Evolutionary conservation across 1,139 yeast genomes (phyloP).

Genomic region (Torulaspora pretoriensis): DNA sequence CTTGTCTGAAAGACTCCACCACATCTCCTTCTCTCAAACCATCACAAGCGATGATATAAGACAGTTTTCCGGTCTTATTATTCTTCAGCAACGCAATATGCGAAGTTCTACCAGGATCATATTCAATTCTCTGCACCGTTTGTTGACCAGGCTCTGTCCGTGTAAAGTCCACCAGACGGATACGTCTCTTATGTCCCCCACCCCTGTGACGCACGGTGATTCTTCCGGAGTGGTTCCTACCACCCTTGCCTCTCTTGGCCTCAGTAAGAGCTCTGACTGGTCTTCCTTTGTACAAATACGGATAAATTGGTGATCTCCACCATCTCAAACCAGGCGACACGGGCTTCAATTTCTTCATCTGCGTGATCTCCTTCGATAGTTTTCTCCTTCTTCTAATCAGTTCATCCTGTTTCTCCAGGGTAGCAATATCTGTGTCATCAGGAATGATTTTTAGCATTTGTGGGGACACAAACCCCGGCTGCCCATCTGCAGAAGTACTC

Average conservation of each 20-base stretch:
- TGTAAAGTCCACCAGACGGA: constrained; percentile 73
- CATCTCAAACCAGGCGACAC: constrained; percentile 86
- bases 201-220: constrained; percentile 94
- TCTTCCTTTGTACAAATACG: constrained; percentile 79
- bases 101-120: constrained; percentile 92
- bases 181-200: constrained; percentile 91
- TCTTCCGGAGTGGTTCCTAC: constrained; percentile 85
- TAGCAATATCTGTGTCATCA: constrained; percentile 50
- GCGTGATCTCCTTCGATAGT: constrained; percentile 64
- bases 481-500: not conserved
- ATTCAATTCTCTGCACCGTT: constrained; percentile 81
- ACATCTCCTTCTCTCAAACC: constrained; percentile 90
- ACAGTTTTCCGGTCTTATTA: constrained; percentile 54
- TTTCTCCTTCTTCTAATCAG: constrained; percentile 68
- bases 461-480: constrained; percentile 17
- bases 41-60: constrained; percentile 86
- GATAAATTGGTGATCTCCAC: constrained; percentile 83
- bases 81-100: constrained; percentile 86
- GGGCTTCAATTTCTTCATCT: constrained; percentile 72
- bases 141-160: constrained; percentile 69
- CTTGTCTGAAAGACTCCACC: constrained; percentile 83
- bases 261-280: constrained; percentile 76
- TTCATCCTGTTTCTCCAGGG: constrained; percentile 74
- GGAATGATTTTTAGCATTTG: constrained; percentile 39
- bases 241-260: constrained; percentile 70